Evolutionary conservation across 257 asterid species (phyloP).

Genomic region (Nicotiana tomentosiformis): DNA sequence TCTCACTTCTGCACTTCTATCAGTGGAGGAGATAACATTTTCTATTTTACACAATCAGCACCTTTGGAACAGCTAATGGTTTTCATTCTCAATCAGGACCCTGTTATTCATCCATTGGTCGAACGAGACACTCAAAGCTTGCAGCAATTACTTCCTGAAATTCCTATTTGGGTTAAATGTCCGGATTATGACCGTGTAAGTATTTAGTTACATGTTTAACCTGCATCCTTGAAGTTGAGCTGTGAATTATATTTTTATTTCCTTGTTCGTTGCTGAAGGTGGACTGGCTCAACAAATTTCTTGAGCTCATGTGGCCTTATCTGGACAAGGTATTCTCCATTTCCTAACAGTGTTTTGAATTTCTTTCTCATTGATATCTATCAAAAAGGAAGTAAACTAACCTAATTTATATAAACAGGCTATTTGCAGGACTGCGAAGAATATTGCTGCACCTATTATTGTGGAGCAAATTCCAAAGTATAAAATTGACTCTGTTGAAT

Average conservation of each 20-base stretch:
- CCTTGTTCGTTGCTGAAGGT: conserved; percentile 35
- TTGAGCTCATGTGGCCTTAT: conserved; percentile 86
- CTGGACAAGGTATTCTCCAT: conserved; percentile 68
- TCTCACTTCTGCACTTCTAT: background rate
- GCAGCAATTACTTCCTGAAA: conserved; percentile 74
- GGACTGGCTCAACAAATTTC: conserved; percentile 88
- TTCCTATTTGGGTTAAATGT: conserved; percentile 89
- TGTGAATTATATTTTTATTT: background rate
- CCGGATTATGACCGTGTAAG: conserved; percentile 98
- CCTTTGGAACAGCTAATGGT: background rate
- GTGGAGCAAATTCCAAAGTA: conserved; percentile 48
- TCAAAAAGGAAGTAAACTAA: background rate
- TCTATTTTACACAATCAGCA: background rate
- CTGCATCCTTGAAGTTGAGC: background rate
- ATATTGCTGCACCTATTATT: conserved; percentile 38
- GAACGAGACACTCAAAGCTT: conserved; percentile 61
- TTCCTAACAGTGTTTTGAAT: background rate
- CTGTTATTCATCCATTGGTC: conserved; percentile 68
- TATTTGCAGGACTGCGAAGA: conserved; percentile 41
- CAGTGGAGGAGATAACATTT: background rate
- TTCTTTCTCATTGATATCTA: background rate
- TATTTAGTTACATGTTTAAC: conserved; percentile 1
- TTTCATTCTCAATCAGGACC: conserved; percentile 51
- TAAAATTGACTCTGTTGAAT: conserved; percentile 40
- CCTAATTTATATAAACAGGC: conserved; percentile 25